Percentiles rank a stretch among this genome's conserved stretches.
phyloP scores from a whole-genome alignment of 2,329 filamentous ascomycete genomes.

The Penicillium rolfsii region DNA sequence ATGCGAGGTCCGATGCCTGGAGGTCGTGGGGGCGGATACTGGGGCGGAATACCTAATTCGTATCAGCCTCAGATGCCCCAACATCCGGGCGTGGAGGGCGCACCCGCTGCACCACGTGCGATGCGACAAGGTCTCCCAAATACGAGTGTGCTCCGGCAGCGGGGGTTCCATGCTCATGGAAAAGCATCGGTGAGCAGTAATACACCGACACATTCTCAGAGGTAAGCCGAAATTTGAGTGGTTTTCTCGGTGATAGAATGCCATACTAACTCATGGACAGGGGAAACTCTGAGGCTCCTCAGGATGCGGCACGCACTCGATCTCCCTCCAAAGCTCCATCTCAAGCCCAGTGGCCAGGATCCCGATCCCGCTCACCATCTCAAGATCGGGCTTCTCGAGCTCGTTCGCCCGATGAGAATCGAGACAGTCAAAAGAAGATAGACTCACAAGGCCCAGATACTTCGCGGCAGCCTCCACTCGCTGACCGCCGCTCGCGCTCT shows the following conservation, averaged over 20 bases:
- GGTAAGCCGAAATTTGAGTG: conserved; percentile 31
- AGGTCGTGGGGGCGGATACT: conserved; percentile 43
- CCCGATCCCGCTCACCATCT: conserved; percentile 44
- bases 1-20: conserved; percentile 45
- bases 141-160: conserved; percentile 71
- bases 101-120: conserved; percentile 89
- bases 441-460: conserved; percentile 53
- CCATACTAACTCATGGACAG: conserved; percentile 22
- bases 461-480: conserved; percentile 25
- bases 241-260: background rate
- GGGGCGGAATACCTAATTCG: conserved; percentile 35
- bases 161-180: conserved; percentile 49
- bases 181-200: conserved; percentile 27
- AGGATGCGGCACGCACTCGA: conserved; percentile 35
- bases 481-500: conserved; percentile 64
- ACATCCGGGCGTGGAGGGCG: conserved; percentile 66
- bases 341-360: conserved; percentile 26
- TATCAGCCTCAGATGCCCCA: conserved; percentile 41
- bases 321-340: conserved; percentile 34
- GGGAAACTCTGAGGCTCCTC: conserved; percentile 40
- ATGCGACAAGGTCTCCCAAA: conserved; percentile 90
- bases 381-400: conserved; percentile 56
- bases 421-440: conserved; percentile 32
- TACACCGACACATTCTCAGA: conserved; percentile 30
- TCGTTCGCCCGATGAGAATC: conserved; percentile 53